A percentile compares a stretch with the other conserved stretches of the same genome.
Evolutionary conservation across 371 early-diverging fungal species (phyloP).

Genomic region (Mortierella sp.): DNA sequence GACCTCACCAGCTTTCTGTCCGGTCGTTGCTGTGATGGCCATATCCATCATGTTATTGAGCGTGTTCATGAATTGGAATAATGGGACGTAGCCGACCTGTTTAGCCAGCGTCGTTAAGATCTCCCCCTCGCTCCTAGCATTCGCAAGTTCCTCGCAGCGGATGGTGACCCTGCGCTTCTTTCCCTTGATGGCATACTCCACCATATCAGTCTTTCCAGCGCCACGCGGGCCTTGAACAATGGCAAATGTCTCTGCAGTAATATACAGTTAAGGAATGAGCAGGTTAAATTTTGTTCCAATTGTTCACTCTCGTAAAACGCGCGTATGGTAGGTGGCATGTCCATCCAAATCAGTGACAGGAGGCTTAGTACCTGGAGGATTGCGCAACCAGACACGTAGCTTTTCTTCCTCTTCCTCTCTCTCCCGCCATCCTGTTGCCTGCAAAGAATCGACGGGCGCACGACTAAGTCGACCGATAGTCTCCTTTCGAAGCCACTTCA

Average conservation of each 20-base stretch:
- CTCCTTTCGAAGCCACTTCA: slow-evolving; percentile 74
- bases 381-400: slow-evolving; percentile 70
- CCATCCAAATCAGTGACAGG: no score
- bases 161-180: slow-evolving; percentile 77
- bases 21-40: slow-evolving; percentile 85
- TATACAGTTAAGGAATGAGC: no score
- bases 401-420: slow-evolving; percentile 68
- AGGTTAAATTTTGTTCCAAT: no score
- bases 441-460: slow-evolving; percentile 24
- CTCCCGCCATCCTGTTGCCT: slow-evolving; percentile 68
- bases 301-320: background rate
- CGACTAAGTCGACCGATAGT: slow-evolving; percentile 64
- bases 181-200: slow-evolving; percentile 64
- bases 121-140: slow-evolving; percentile 77
- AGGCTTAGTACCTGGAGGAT: slow-evolving; percentile 74
- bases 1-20: slow-evolving; percentile 84
- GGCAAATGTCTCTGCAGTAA: slow-evolving; percentile 66
- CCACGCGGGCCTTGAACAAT: slow-evolving; percentile 72
- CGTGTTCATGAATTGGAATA: slow-evolving; percentile 82
- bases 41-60: slow-evolving; percentile 81
- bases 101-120: slow-evolving; percentile 73
- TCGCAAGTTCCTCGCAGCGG: slow-evolving; percentile 81
- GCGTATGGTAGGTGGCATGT: background rate
- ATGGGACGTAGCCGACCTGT: slow-evolving; percentile 85
- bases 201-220: slow-evolving; percentile 68